phyloP scores from a whole-genome alignment of 75 land plant species.

The Azolla pinnata region DNA sequence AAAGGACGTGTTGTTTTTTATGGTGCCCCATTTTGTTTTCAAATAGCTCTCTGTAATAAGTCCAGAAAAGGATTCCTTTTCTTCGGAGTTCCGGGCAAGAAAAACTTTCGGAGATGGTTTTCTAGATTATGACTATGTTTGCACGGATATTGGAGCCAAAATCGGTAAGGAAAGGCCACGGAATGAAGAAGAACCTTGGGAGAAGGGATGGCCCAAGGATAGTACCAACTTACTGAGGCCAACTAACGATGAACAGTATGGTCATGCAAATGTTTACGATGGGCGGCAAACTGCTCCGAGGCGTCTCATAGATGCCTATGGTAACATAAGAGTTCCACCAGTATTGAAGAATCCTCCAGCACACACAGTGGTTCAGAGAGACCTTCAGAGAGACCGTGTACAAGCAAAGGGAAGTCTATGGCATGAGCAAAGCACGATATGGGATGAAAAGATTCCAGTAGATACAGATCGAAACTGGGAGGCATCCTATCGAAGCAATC shows the following conservation, averaged over 20 bases:
- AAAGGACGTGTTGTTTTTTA: too few relatives aligned
- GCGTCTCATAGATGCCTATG: conserved; percentile 6
- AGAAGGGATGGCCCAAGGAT: conserved; percentile 1
- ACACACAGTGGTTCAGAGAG: background rate
- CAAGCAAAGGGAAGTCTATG: background rate
- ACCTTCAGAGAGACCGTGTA: background rate
- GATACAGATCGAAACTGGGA: background rate
- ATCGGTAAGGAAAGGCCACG: background rate
- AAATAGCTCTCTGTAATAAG: too few relatives aligned
- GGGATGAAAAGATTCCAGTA: background rate
- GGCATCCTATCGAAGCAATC: background rate
- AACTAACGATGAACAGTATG: background rate
- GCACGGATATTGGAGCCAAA: background rate
- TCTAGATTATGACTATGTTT: conserved; percentile 4
- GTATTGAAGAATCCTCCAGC: background rate
- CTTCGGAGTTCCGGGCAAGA: too few relatives aligned
- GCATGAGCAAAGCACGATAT: background rate
- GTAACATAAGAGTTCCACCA: conserved; percentile 1
- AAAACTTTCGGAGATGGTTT: too few relatives aligned
- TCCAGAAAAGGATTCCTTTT: too few relatives aligned
- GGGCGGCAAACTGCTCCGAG: background rate
- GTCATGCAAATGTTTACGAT: background rate
- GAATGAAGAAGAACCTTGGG: background rate
- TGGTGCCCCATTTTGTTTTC: too few relatives aligned
- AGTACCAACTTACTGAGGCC: background rate